phyloP scores from a whole-genome alignment of 148 eudicot species.

The Fagopyrum tataricum region DNA sequence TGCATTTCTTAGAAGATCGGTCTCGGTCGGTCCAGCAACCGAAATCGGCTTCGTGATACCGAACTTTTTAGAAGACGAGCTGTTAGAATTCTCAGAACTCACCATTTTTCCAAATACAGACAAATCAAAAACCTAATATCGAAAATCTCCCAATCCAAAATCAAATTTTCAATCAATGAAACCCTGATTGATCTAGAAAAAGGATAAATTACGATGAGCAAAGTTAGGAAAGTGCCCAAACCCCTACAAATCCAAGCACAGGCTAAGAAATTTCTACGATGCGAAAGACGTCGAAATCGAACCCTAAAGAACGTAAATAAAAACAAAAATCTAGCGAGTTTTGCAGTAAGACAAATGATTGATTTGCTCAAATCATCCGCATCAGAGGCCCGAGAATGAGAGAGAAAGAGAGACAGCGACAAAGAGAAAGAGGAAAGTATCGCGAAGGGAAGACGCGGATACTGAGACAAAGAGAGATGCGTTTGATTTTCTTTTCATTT shows the following conservation, averaged over 20 bases:
- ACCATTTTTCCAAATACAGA: conserved; percentile 21
- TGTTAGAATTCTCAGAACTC: conserved; percentile 27
- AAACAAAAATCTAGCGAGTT: neutral
- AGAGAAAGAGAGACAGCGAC: neutral
- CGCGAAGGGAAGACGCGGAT: neutral
- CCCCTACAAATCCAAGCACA: neutral
- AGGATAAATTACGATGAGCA: neutral
- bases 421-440: neutral
- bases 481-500: no score
- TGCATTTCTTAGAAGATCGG: conserved; percentile 46
- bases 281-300: neutral
- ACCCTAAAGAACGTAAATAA: neutral
- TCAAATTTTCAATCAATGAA: neutral
- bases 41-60: conserved; percentile 57
- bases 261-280: neutral
- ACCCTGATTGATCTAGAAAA: neutral
- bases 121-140: conserved; percentile 12
- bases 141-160: conserved; percentile 4
- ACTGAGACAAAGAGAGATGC: neutral
- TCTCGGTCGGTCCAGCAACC: conserved; percentile 46
- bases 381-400: neutral
- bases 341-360: neutral
- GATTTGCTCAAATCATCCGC: conserved; percentile 18
- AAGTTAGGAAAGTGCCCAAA: neutral
- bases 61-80: conserved; percentile 22